A percentile compares a stretch with the other conserved stretches of the same genome.
Conservation (phyloP, 768 basidiomycete genomes). For the Exidia glandulosa region DNA sequence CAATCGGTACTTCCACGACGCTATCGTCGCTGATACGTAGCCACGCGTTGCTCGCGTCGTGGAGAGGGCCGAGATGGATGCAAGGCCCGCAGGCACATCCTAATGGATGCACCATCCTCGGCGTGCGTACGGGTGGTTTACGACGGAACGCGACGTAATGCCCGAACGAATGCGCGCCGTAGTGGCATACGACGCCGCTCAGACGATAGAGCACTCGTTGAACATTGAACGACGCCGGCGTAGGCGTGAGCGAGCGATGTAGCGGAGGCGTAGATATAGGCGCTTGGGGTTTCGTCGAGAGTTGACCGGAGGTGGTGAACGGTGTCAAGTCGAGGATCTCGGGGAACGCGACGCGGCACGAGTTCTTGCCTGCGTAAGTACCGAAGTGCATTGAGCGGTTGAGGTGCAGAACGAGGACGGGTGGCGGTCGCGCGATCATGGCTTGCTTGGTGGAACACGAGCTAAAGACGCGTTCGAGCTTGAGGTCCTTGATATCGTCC, state of each 20-base stretch:
- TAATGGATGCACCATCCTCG: conserved; percentile 27
- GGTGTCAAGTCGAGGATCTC: conserved; percentile 84
- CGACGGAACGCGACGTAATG: conserved; percentile 90
- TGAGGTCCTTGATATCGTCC: conserved; percentile 72
- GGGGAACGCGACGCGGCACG: conserved; percentile 68
- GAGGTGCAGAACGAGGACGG: conserved; percentile 78
- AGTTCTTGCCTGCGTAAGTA: conserved; percentile 66
- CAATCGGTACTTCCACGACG: conserved; percentile 65
- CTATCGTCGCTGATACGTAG: conserved; percentile 79
- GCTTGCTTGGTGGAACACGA: conserved; percentile 76
- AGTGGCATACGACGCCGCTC: conserved; percentile 81
- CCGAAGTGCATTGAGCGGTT: conserved; percentile 85
- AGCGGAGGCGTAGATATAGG: conserved; percentile 59
- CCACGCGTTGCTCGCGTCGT: conserved; percentile 45
- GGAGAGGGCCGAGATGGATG: conserved; percentile 38
- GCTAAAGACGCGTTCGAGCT: conserved; percentile 66
- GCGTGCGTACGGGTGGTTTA: conserved; percentile 41
- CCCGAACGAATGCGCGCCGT: conserved; percentile 84
- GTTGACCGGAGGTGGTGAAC: conserved; percentile 71
- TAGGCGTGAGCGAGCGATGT: conserved; percentile 41
- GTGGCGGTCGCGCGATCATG: conserved; percentile 88
- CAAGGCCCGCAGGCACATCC: conserved; percentile 40
- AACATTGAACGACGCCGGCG: conserved; percentile 38
- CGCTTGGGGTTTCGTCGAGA: conserved; percentile 56
- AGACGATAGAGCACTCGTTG: conserved; percentile 78